phyloP scores from a whole-genome alignment of 164 flowering plant species.

The Stephania japonica region DNA sequence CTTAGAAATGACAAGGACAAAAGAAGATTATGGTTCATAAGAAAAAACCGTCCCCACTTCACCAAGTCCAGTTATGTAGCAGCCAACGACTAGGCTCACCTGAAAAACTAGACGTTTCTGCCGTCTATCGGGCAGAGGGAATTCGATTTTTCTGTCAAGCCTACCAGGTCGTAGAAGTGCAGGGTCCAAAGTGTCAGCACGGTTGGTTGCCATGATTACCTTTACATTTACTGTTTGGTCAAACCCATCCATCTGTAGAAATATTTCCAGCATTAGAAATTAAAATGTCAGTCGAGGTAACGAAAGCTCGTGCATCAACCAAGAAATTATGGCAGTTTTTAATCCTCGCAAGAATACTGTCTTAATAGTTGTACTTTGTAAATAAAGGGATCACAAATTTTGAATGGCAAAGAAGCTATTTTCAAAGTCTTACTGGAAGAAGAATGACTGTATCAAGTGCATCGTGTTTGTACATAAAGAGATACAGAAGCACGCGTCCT shows the following conservation, averaged over 20 bases:
- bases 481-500: too few species aligned
- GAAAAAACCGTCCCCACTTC: background rate
- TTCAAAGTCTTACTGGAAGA: too few species aligned
- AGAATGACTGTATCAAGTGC: too few species aligned
- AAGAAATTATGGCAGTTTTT: too few species aligned
- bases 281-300: background rate
- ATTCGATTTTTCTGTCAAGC: constrained; percentile 92
- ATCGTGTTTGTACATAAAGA: too few species aligned
- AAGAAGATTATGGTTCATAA: too few species aligned
- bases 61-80: background rate
- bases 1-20: too few species aligned
- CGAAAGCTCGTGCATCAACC: too few species aligned
- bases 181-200: constrained; percentile 96
- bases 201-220: constrained; percentile 96
- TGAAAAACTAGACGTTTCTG: constrained; percentile 97
- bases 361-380: too few species aligned
- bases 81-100: constrained; percentile 27
- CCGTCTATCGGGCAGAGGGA: constrained; percentile 92
- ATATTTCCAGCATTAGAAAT: background rate
- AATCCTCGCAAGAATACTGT: too few species aligned
- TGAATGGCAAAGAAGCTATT: too few species aligned
- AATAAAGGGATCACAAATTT: too few species aligned
- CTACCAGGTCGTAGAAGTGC: constrained; percentile 96
- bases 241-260: constrained; percentile 90
- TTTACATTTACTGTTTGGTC: constrained; percentile 97